phyloP scores from a whole-genome alignment of 352 stramenopile species.

The Phytophthora chlamydospora region DNA sequence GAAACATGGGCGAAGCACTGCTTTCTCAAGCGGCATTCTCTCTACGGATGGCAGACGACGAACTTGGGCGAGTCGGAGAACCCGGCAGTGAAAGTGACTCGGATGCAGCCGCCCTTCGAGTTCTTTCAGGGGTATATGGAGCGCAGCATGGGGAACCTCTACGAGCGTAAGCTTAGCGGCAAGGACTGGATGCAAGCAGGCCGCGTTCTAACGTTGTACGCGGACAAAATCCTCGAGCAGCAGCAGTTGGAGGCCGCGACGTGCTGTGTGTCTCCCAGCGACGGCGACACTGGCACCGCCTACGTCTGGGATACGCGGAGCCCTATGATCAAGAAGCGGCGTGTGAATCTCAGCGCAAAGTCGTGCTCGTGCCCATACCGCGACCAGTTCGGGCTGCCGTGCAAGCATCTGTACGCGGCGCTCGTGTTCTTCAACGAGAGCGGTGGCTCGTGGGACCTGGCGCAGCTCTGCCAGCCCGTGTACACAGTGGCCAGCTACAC shows the following conservation, averaged over 20 bases:
- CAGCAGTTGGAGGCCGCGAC: constrained; percentile 37
- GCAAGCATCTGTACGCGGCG: constrained; percentile 48
- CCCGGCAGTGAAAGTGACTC: constrained; percentile 17
- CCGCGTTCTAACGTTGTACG: constrained; percentile 42
- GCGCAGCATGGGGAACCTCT: constrained; percentile 46
- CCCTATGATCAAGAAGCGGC: constrained; percentile 40
- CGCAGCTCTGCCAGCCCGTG: constrained; percentile 38
- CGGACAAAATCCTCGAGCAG: constrained; percentile 36
- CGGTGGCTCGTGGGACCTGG: constrained; percentile 38
- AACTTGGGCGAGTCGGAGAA: constrained; percentile 31
- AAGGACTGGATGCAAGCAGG: constrained; percentile 34
- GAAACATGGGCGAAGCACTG: constrained; percentile 48
- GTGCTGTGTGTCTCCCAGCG: constrained; percentile 50
- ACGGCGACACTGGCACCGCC: constrained; percentile 42
- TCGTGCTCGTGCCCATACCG: constrained; percentile 45
- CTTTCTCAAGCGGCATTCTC: constrained; percentile 39
- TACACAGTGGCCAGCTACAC: constrained; percentile 41
- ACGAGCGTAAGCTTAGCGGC: constrained; percentile 44
- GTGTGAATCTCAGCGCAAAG: constrained; percentile 40
- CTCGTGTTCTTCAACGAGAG: constrained; percentile 48
- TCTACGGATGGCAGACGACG: constrained; percentile 50
- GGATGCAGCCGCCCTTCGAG: constrained; percentile 43
- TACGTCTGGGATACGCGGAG: constrained; percentile 46
- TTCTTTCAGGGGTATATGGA: constrained; percentile 61
- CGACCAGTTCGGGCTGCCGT: constrained; percentile 44